A percentile compares a stretch with the other conserved stretches of the same genome.
Conservation (phyloP, 208 protist genomes). For the Leishmania tarentolae region DNA sequence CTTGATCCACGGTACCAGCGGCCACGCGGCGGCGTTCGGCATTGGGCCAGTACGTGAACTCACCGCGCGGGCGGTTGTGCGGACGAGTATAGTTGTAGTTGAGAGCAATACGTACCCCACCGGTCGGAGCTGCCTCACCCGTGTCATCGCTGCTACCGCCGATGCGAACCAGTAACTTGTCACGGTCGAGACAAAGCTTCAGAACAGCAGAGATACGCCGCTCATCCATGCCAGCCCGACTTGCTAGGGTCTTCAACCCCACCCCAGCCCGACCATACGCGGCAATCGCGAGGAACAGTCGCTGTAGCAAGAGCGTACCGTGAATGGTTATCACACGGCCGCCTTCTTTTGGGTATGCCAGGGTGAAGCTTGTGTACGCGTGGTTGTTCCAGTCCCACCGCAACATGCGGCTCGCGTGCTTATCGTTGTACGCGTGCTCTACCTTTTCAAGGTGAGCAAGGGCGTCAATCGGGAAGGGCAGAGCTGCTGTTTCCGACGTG, state of each 20-base stretch:
- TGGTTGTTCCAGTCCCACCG: slow-evolving; percentile 34
- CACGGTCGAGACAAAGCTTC: slow-evolving; percentile 28
- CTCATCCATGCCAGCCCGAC: slow-evolving; percentile 22
- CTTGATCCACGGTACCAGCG: slow-evolving; percentile 12
- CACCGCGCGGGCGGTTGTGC: slow-evolving; percentile 16
- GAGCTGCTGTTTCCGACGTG: slow-evolving; percentile 5
- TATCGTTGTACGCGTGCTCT: slow-evolving; percentile 20
- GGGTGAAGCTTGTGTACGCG: slow-evolving; percentile 32
- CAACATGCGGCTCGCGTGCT: slow-evolving; percentile 19
- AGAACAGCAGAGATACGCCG: slow-evolving; percentile 6
- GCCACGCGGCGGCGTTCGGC: slow-evolving; percentile 15
- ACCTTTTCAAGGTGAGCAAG: slow-evolving; percentile 20
- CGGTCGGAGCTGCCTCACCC: slow-evolving; percentile 13
- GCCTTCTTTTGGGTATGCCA: slow-evolving; percentile 34
- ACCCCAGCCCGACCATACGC: slow-evolving; percentile 31
- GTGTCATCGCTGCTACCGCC: background rate
- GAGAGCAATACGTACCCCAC: slow-evolving; percentile 20
- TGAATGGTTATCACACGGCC: slow-evolving; percentile 33
- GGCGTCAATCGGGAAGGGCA: slow-evolving; percentile 39
- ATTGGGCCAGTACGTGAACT: slow-evolving; percentile 36
- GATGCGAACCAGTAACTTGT: slow-evolving; percentile 21
- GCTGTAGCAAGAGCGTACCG: slow-evolving; percentile 38
- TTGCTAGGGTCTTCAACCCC: slow-evolving; percentile 27
- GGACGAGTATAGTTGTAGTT: slow-evolving; percentile 37
- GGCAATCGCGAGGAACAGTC: slow-evolving; percentile 44